Percentiles rank a stretch among this genome's conserved stretches.
Evolutionary conservation across 2,329 filamentous ascomycete genomes (phyloP).

Genomic region (Microdochium trichocladiopsis): DNA sequence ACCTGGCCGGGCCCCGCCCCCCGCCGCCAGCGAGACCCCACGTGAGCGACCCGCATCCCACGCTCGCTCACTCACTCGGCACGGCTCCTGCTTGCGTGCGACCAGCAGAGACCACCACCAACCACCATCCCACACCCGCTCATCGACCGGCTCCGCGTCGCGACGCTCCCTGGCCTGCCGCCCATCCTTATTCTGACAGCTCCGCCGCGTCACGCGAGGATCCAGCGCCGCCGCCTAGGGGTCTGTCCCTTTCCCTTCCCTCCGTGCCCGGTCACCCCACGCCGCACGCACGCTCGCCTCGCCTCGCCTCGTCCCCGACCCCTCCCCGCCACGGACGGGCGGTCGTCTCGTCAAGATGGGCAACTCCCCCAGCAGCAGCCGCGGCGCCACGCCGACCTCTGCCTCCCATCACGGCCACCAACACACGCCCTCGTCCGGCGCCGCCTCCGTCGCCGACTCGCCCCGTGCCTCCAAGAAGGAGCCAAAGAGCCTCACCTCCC

Average conservation of each 20-base stretch:
- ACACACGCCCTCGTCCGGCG: constrained; percentile 8
- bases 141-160: neutral
- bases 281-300: neutral
- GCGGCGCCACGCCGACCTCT: constrained; percentile 23
- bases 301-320: neutral
- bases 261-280: neutral
- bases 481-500: constrained; percentile 46
- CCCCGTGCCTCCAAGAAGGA: constrained; percentile 30
- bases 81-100: too few species aligned
- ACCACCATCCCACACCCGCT: neutral
- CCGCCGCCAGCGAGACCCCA: too few species aligned
- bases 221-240: too few species aligned
- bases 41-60: too few species aligned
- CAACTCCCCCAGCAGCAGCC: constrained; percentile 34
- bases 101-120: neutral
- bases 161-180: neutral
- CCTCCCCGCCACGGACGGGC: neutral
- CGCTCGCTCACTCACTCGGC: too few species aligned
- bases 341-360: constrained; percentile 27
- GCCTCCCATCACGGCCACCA: constrained; percentile 13
- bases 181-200: too few species aligned
- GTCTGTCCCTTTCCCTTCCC: too few species aligned
- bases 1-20: too few species aligned
- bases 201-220: too few species aligned
- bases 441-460: constrained; percentile 19